phyloP scores from a whole-genome alignment of 2,329 filamentous ascomycete genomes.

The Fusarium abutilonis region DNA sequence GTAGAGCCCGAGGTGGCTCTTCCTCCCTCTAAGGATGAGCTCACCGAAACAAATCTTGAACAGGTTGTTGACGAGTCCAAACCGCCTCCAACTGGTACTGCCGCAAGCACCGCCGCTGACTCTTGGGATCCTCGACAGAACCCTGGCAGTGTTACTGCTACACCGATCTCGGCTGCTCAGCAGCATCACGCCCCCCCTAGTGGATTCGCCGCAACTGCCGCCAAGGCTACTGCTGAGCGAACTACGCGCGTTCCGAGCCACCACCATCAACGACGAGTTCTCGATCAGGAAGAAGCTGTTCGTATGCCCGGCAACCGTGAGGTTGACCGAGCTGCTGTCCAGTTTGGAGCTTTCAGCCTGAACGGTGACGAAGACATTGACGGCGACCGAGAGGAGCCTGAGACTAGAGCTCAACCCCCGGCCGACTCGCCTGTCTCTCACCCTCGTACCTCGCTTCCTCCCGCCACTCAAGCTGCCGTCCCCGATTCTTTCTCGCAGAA shows the following conservation, averaged over 20 bases:
- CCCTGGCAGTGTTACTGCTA: conserved; percentile 68
- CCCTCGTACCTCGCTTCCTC: conserved; percentile 87
- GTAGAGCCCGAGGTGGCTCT: conserved; percentile 59
- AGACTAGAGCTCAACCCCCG: conserved; percentile 92
- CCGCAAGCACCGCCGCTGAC: conserved; percentile 88
- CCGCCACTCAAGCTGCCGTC: conserved; percentile 67
- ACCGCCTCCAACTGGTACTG: conserved; percentile 81
- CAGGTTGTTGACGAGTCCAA: conserved; percentile 84
- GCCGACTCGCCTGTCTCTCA: conserved; percentile 89
- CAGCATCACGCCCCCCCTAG: conserved; percentile 70
- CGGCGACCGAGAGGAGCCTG: conserved; percentile 92
- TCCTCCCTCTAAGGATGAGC: conserved; percentile 78
- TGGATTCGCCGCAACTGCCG: conserved; percentile 81
- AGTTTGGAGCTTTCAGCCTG: conserved; percentile 95
- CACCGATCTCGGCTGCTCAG: conserved; percentile 71
- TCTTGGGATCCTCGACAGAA: conserved; percentile 78
- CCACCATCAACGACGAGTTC: conserved; percentile 76
- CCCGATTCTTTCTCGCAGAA: conserved; percentile 68
- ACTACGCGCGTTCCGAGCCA: conserved; percentile 78
- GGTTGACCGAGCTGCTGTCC: conserved; percentile 89
- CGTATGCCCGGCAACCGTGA: conserved; percentile 98
- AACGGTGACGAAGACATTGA: conserved; percentile 91
- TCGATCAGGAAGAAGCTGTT: conserved; percentile 96
- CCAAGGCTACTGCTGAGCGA: conserved; percentile 76
- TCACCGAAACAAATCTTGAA: conserved; percentile 93